Percentiles rank a stretch among this genome's conserved stretches.
Conservation (phyloP, 306 rosid genomes). For the Sicyos edulis region DNA sequence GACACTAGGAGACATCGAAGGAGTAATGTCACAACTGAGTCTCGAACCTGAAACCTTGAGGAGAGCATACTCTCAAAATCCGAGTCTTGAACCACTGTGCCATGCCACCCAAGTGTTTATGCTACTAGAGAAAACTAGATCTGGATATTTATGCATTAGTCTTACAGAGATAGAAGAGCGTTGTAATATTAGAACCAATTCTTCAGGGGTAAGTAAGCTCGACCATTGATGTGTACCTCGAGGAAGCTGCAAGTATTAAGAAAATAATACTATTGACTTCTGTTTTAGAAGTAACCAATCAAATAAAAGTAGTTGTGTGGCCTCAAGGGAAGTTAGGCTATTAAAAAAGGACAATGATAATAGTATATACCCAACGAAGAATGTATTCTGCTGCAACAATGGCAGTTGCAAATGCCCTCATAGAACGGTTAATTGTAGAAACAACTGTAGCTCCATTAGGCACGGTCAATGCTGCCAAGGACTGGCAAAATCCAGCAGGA, state of each 20-base stretch:
- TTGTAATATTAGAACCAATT: conserved; percentile 67
- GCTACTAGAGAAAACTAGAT: too few relatives aligned
- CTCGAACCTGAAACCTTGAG: too few relatives aligned
- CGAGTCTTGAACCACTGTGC: too few relatives aligned
- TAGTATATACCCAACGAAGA: conserved; percentile 73
- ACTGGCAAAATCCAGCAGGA: conserved; percentile 87
- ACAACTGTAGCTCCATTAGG: conserved; percentile 72
- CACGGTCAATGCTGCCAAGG: conserved; percentile 62
- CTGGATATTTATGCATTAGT: not conserved
- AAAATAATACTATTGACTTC: not conserved
- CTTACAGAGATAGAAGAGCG: conserved; percentile 62
- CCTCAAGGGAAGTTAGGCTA: not conserved
- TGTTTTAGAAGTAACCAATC: not conserved
- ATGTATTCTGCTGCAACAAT: conserved; percentile 83
- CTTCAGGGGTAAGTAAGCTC: conserved; percentile 75
- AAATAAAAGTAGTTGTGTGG: not conserved
- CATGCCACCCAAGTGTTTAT: too few relatives aligned
- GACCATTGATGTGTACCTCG: conserved; percentile 89
- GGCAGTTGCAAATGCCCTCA: conserved; percentile 83
- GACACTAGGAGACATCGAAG: too few relatives aligned
- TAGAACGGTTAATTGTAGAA: conserved; percentile 80
- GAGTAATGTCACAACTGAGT: too few relatives aligned
- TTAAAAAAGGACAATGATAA: not conserved
- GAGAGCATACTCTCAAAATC: too few relatives aligned
- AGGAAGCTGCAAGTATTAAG: conserved; percentile 50